Percentiles rank a stretch among this genome's conserved stretches.
These are phyloP conservation scores for Nematocida sp. DNA, from an alignment of 371 early-diverging fungal species.

Conservation along the genomic window DNA sequence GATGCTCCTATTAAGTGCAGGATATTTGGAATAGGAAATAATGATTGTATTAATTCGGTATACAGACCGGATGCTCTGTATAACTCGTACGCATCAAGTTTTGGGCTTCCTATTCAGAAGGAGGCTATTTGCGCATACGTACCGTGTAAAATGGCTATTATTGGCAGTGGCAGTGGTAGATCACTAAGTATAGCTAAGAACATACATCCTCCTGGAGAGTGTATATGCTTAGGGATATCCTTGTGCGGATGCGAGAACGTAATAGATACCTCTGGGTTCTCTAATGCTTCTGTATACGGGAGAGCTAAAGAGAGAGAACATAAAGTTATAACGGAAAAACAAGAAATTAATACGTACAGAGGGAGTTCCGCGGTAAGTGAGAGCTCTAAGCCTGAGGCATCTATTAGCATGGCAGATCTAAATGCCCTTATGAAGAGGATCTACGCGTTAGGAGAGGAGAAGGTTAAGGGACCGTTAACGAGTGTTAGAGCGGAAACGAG, in stretches of 20 bases:
- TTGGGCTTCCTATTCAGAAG: conserved; percentile 55
- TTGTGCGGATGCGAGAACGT: conserved; percentile 37
- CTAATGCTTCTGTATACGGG: background rate
- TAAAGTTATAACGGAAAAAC: background rate
- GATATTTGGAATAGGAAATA: conserved; percentile 43
- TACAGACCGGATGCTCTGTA: conserved; percentile 52
- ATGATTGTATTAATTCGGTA: conserved; percentile 55
- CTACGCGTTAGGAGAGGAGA: background rate
- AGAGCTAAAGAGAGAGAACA: background rate
- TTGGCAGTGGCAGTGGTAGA: background rate
- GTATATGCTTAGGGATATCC: conserved; percentile 29
- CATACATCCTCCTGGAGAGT: conserved; percentile 35
- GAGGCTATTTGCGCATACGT: conserved; percentile 46
- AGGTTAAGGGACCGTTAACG: background rate
- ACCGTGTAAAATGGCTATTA: conserved; percentile 48
- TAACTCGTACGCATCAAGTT: conserved; percentile 56
- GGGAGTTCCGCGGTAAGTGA: background rate
- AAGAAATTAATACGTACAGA: no score
- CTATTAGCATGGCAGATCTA: background rate
- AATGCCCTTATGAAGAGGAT: background rate
- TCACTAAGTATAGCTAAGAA: conserved; percentile 23
- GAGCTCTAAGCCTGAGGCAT: background rate
- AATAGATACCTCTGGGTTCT: background rate
- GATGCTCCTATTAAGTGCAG: conserved; percentile 18
- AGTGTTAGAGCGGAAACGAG: background rate